Evolutionary conservation across 148 eudicot genomes (phyloP).

Genomic region (Amaranthus palmeri): DNA sequence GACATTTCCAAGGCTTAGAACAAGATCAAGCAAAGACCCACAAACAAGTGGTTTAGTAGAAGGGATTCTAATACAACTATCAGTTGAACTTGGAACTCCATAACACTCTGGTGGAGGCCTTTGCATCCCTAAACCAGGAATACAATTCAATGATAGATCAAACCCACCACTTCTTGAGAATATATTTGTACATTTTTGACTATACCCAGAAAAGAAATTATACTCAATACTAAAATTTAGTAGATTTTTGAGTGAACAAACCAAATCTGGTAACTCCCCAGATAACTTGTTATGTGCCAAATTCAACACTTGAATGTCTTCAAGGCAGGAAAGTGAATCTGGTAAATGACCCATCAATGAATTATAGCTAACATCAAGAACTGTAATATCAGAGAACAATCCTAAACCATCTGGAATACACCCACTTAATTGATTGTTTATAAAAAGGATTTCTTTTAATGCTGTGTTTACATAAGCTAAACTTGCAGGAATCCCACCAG

Average conservation of each 20-base stretch:
- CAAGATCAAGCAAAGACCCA: constrained; percentile 39
- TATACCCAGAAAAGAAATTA: constrained; percentile 73
- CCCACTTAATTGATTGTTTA: constrained; percentile 63
- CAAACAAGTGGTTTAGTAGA: constrained; percentile 54
- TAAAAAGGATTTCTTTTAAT: constrained; percentile 60
- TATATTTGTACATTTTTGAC: constrained; percentile 49
- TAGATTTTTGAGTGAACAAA: constrained; percentile 54
- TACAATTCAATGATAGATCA: constrained; percentile 67
- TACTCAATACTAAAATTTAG: constrained; percentile 59
- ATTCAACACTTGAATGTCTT: constrained; percentile 59
- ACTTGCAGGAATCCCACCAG: constrained; percentile 57
- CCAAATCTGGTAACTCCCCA: constrained; percentile 63
- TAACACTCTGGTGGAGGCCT: constrained; percentile 69
- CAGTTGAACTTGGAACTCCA: constrained; percentile 38
- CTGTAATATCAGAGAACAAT: constrained; percentile 64
- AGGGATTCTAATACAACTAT: constrained; percentile 54
- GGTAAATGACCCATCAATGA: constrained; percentile 77
- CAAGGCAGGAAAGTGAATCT: constrained; percentile 61
- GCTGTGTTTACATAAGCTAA: constrained; percentile 49
- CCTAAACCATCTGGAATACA: constrained; percentile 76
- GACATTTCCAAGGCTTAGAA: constrained; percentile 11
- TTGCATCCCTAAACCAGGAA: constrained; percentile 59
- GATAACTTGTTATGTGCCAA: constrained; percentile 62
- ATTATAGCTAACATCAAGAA: constrained; percentile 66
- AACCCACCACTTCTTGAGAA: constrained; percentile 44